Conservation (phyloP, 2,329 filamentous ascomycete genomes). For the Nothomitra cinnamomea region DNA sequence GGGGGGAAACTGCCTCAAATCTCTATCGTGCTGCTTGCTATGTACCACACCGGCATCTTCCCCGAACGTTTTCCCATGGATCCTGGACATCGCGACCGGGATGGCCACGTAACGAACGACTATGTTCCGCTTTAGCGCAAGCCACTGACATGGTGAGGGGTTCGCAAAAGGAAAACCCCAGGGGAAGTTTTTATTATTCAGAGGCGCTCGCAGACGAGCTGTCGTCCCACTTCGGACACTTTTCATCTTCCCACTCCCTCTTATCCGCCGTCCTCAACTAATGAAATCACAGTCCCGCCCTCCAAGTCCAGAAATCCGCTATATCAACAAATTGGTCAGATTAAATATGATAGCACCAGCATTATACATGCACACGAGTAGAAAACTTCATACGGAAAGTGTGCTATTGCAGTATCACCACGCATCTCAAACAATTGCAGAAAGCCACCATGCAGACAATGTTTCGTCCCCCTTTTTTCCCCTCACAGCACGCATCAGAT, state of each 20-base stretch:
- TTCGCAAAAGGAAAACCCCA: too few relatives aligned
- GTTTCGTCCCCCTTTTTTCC: neutral
- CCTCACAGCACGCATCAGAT: neutral
- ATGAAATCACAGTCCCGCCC: too few relatives aligned
- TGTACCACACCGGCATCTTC: neutral
- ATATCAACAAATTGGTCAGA: neutral
- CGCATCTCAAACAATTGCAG: neutral
- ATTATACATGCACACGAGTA: neutral
- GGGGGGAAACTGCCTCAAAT: neutral
- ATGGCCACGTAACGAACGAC: neutral
- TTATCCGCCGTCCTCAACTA: too few relatives aligned
- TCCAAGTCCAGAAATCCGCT: neutral
- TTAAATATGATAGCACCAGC: neutral
- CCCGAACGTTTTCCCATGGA: neutral
- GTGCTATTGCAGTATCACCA: neutral
- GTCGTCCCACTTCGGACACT: too few relatives aligned
- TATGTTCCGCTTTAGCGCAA: neutral
- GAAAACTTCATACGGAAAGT: neutral
- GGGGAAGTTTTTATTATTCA: too few relatives aligned
- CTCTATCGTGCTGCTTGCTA: neutral
- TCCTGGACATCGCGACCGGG: neutral
- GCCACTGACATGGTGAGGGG: too few relatives aligned
- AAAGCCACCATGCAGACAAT: neutral
- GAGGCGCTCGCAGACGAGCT: too few relatives aligned
- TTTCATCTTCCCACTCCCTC: too few relatives aligned